Base-by-base conservation (phyloP, 345 rosid species). In the Eucalyptus leucophloia region DNA sequence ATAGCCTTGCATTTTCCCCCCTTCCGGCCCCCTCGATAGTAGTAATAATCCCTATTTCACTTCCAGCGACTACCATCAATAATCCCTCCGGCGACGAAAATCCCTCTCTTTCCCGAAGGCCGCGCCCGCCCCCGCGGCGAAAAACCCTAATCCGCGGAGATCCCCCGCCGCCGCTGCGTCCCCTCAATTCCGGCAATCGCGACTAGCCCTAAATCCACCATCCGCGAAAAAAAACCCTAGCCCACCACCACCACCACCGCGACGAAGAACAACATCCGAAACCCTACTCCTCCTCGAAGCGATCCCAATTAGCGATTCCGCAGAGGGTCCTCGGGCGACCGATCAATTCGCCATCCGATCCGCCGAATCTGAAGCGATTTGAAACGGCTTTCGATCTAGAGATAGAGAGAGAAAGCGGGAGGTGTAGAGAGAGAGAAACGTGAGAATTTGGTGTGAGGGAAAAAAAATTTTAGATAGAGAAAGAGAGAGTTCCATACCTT, bases 1-100 rank as follows among this genome's bases (percentile, higher is more conserved):
- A 90, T 89, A 92, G 89, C 93, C 96, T 94, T 80, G 94, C 97
- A 94, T 94, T 91, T 93, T 93, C 95, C 89, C 95, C 95, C 49
- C 50, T 83, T 82, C 86, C 89, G 26, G 60, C 60, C 86, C 47
- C 24, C 67, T 81, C 67, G 86, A 37, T 56, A 37, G 81, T 44
- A 83, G 30, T 58, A 50, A 53, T 58, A 50, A 49, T 72, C 88
- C 88, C 83, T 72, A 72, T 72, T 87, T 86, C 91, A 77, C 82
- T 77, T 58, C 67, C 86, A 87, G 90, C 89, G 93, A 92, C 92
- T 90, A 94, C 94, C 94, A 95, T 94, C 91, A 94, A 95, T 89
- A 86, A 90, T 88, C 65, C 42, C 19, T 86, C 47, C 88, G 30
- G 44, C 89, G 87, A 91, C 89, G 65, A 90, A 87, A 89, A 54